phyloP scores from a whole-genome alignment of 768 basidiomycete genomes.

The Erythrobasidium yunnanense region DNA sequence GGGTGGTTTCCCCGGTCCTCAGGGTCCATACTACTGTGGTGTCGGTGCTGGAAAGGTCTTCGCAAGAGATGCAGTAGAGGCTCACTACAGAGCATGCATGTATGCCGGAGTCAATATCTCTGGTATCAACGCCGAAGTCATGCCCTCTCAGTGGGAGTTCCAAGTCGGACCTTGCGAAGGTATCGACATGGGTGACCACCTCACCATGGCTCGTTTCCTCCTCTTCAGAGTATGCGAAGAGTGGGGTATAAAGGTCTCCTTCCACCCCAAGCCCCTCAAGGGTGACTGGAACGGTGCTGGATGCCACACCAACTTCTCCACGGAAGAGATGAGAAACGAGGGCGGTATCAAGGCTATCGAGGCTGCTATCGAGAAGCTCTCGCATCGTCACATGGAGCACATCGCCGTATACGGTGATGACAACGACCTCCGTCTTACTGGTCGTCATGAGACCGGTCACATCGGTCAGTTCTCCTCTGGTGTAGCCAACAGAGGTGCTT shows the following conservation, averaged over 20 bases:
- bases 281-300: conserved; percentile 99
- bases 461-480: conserved; percentile 83
- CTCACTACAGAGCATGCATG: conserved; percentile 75
- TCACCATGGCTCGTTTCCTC: conserved; percentile 98
- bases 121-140: conserved; percentile 98
- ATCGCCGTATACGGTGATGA: conserved; percentile 57
- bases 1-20: conserved; percentile 97
- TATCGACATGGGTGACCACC: conserved; percentile 96
- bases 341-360: conserved; percentile 85
- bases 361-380: conserved; percentile 82
- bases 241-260: conserved; percentile 56
- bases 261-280: conserved; percentile 95
- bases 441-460: conserved; percentile 94
- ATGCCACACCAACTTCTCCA: conserved; percentile 92
- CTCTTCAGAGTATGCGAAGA: conserved; percentile 92
- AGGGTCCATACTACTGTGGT: conserved; percentile 99
- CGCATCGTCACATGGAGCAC: conserved; percentile 60
- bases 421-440: conserved; percentile 91
- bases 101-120: conserved; percentile 78
- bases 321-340: conserved; percentile 79
- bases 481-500: conserved; percentile 94
- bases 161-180: conserved; percentile 98
- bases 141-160: conserved; percentile 99
- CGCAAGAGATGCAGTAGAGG: conserved; percentile 95
- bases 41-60: conserved; percentile 98